Base-by-base conservation (phyloP, 192 early-diverging fungal species). In the Coemansia sp. region DNA sequence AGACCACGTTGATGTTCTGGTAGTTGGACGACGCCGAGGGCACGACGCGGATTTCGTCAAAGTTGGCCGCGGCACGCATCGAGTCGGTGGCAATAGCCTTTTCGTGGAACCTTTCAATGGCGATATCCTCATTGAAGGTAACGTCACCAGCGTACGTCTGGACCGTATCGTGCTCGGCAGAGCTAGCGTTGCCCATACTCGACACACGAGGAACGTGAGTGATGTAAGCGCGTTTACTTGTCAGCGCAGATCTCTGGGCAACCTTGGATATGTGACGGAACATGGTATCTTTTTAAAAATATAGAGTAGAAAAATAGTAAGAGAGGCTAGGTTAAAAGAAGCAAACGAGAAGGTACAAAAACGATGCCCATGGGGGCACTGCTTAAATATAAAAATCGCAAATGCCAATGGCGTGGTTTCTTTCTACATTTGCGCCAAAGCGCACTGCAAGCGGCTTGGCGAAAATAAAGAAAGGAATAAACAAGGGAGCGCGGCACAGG, bases 61-160 rank as follows among this genome's bases (percentile, higher is more conserved):
- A 66, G 66, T 78, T 67, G n/a, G 75, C 69, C 15, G 75, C 75
- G 15, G 75, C 75, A 38, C 61, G 75, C 64, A 78, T 78, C 17
- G 75, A 71, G 49, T 78, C 75, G 34, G 60, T 57, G 59, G 75
- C 75, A 49, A 78, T 72, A 19, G 75, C 75, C 66, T 78, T 78
- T 54, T 78, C 75, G 65, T 78, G 75, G 66, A 78, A 71, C 9
- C 38, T 61, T 42, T 78, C 75, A 36, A 78, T 71, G 5, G 75
- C 75, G 47, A 78, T 78, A 38, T 78, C 75, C 66, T 78, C 75
- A 58, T 78, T 78, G 44, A 78, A 78, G 2, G 62, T 58, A 28
- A 78, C 51, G 66, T 72, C 66, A n/a, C 75, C 75, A 19, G 54
- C 40, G 46, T 57, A 78, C n/a, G 66, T 72, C 36, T 71, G 69